phyloP scores from a whole-genome alignment of 176 grass and related monocot species.

The Aechmea fasciata region DNA sequence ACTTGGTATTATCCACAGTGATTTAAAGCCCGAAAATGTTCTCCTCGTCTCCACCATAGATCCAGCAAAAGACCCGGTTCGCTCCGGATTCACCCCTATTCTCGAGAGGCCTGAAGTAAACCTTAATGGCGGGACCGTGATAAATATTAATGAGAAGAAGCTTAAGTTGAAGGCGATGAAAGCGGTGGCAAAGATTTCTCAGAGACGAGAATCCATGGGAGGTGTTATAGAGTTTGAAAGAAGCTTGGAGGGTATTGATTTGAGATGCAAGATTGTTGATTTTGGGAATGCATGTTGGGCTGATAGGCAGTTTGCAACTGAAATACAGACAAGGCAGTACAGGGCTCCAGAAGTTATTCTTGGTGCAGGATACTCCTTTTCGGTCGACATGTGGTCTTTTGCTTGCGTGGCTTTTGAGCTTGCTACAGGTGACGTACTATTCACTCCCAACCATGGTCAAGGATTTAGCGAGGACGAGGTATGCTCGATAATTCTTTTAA shows the following conservation, averaged over 20 bases:
- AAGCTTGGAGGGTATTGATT: slow-evolving; percentile 63
- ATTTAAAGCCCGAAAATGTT: slow-evolving; percentile 87
- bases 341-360: slow-evolving; percentile 85
- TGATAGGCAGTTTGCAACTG: slow-evolving; percentile 46
- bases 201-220: slow-evolving; percentile 46
- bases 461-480: slow-evolving; percentile 90
- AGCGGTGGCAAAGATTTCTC: slow-evolving; percentile 54
- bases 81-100: slow-evolving; percentile 48
- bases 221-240: slow-evolving; percentile 50
- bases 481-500: slow-evolving; percentile 3
- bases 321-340: slow-evolving; percentile 94
- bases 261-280: slow-evolving; percentile 95
- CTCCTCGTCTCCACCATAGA: slow-evolving; percentile 78
- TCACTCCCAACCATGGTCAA: slow-evolving; percentile 54
- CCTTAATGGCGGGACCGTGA: slow-evolving; percentile 24
- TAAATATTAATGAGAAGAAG: slow-evolving; percentile 66
- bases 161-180: slow-evolving; percentile 54
- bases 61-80: slow-evolving; percentile 70
- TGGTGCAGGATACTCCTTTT: slow-evolving; percentile 65
- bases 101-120: slow-evolving; percentile 48
- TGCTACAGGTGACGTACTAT: slow-evolving; percentile 78
- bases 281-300: slow-evolving; percentile 77
- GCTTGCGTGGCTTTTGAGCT: slow-evolving; percentile 86
- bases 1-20: slow-evolving; percentile 69
- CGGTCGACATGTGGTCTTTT: slow-evolving; percentile 88